Base-by-base conservation (phyloP, 108 stramenopile genomes). In the Chaetoceros muelleri region DNA sequence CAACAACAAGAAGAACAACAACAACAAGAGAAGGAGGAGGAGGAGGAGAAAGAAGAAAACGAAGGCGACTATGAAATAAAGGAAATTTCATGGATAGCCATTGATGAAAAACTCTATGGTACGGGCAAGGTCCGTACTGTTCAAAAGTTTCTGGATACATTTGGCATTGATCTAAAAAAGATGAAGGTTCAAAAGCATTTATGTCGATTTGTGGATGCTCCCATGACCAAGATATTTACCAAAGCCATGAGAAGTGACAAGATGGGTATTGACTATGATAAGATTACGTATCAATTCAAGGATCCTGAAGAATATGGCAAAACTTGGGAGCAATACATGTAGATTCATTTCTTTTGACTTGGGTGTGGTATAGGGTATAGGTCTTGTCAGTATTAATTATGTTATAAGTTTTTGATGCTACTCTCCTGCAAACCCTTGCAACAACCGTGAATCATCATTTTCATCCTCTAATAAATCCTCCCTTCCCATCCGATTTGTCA, bases 181-280 rank as follows among this genome's bases (percentile, higher is more conserved):
- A 74, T 86, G 57, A 89, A 64, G 21, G 78, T 84, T 28, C 81
- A 87, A 56, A 56, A 75, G 47, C 59, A 87, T 34, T 60, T 94
- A n/a, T 94, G 92, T 82, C 24, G 62, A 13, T 94, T 89, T 82
- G 92, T 93, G 1, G 90, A 85, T 1, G 73, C 71, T 54, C 79
- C 83, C 0, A 91, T 91, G 85, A 72, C 74, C 65, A 54, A 58
- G 28, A 59, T 70, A 53, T 91, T 91, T 60, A 74, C 73, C 21
- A 83, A 82, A 8, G 57, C 57, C 46, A 54, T 88, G 30, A 34
- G 85, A 53, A 30, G 51, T 45, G 70, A 93, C 70, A 70, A 72
- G 10, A 89, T 87, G 85, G 92, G 92, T 7, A 65, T 93, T 19
- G 76, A 90, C 60, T 90, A 81, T 51, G 55, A 70, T 18, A 51